phyloP scores from a whole-genome alignment of 306 rosid species.

The Cercis canadensis region DNA sequence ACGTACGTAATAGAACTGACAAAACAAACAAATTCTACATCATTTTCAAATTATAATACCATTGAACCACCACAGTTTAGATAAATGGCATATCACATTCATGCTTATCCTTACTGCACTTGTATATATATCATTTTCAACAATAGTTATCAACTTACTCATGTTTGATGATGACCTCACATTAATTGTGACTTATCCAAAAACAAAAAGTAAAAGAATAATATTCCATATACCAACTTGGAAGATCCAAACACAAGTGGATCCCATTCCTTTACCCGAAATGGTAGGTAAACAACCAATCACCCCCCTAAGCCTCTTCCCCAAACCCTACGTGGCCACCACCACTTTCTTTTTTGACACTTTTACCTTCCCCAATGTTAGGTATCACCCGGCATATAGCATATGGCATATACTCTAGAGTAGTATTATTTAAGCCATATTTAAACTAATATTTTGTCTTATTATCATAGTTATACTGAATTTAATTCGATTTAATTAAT shows the following conservation, averaged over 20 bases:
- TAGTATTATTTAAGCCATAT: too few species aligned
- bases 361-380: conserved; percentile 11
- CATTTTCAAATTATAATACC: conserved; percentile 7
- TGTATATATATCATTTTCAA: too few species aligned
- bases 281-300: conserved; percentile 33
- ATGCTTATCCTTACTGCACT: too few species aligned
- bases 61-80: background rate
- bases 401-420: too few species aligned
- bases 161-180: conserved; percentile 12
- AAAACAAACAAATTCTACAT: conserved; percentile 5
- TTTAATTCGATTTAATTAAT: too few species aligned
- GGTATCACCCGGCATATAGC: too few species aligned
- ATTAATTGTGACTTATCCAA: background rate
- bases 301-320: background rate
- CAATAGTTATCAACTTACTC: conserved; percentile 1
- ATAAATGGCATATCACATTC: too few species aligned
- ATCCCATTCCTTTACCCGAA: conserved; percentile 13
- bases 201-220: background rate
- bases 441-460: too few species aligned
- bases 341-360: background rate
- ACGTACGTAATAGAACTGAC: background rate
- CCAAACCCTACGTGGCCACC: too few species aligned
- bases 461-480: too few species aligned
- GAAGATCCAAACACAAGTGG: conserved; percentile 10
- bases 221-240: background rate